Evolutionary conservation across 2,329 filamentous ascomycete species (phyloP).

Genomic region (Colletotrichum sp.): DNA sequence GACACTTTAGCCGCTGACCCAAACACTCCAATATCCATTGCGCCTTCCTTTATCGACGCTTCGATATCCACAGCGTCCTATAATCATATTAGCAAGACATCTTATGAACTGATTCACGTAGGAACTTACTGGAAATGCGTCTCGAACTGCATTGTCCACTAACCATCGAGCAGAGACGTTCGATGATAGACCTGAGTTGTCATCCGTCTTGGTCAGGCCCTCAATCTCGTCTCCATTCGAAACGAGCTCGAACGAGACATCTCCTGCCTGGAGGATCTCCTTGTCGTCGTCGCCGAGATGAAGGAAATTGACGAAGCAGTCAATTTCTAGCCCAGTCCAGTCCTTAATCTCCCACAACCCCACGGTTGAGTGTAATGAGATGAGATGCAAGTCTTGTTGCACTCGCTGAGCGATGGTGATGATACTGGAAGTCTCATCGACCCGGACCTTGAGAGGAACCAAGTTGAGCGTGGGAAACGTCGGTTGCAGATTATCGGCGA

Average conservation of each 20-base stretch:
- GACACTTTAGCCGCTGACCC: constrained; percentile 26
- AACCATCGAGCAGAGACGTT: constrained; percentile 20
- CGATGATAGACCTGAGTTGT: background rate
- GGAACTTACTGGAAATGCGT: constrained; percentile 35
- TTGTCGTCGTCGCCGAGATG: constrained; percentile 38
- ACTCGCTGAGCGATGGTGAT: constrained; percentile 62
- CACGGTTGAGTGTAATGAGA: constrained; percentile 60
- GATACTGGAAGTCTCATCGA: constrained; percentile 37
- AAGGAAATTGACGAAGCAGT: constrained; percentile 84
- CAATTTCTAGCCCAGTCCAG: constrained; percentile 76
- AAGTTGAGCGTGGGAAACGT: constrained; percentile 78
- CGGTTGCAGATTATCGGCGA: constrained; percentile 51
- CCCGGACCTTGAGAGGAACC: constrained; percentile 69
- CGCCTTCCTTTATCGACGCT: constrained; percentile 34
- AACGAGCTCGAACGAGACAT: background rate
- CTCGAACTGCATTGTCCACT: constrained; percentile 27
- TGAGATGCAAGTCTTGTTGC: constrained; percentile 69
- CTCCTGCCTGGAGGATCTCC: background rate
- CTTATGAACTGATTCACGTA: background rate
- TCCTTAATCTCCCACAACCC: constrained; percentile 72
- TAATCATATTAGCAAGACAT: background rate
- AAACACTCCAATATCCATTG: constrained; percentile 46
- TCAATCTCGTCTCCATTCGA: constrained; percentile 31
- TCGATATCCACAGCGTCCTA: constrained; percentile 48
- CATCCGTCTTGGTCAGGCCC: background rate